These are phyloP conservation scores for Yamagishiella unicocca DNA, from an alignment of 139 green algal species.

Conservation along the genomic window DNA sequence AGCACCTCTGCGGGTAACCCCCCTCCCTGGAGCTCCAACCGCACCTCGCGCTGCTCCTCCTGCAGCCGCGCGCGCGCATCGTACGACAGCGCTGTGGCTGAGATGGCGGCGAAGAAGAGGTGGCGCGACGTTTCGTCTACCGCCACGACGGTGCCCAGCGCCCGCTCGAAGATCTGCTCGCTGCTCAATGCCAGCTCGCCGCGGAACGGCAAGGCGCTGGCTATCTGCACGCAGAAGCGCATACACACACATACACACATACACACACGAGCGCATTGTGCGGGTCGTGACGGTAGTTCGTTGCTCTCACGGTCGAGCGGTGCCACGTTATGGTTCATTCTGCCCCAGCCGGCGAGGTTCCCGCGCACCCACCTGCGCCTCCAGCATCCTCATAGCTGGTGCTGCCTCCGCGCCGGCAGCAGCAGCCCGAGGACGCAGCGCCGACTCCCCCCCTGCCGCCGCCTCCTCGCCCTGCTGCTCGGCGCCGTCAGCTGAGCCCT, in stretches of 20 bases:
- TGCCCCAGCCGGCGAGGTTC: background rate
- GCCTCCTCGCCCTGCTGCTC: background rate
- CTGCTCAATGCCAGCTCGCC: background rate
- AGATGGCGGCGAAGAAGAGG: background rate
- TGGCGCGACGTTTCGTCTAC: constrained; percentile 18
- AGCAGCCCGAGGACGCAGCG: too few species aligned
- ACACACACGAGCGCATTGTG: too few species aligned
- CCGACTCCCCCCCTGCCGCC: background rate
- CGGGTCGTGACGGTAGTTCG: too few species aligned
- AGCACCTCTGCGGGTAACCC: background rate
- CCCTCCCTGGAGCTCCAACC: background rate
- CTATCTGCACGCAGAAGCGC: background rate
- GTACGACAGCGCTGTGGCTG: background rate
- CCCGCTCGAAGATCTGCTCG: constrained; percentile 8
- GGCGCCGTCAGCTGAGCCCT: background rate
- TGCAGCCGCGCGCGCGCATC: background rate
- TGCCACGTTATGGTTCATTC: background rate
- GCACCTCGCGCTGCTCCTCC: constrained; percentile 29
- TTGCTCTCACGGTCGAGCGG: too few species aligned
- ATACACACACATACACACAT: background rate
- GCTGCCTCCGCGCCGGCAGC: background rate
- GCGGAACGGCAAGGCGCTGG: background rate
- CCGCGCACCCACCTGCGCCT: constrained; percentile 11
- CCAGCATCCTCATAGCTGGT: background rate
- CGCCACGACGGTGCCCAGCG: constrained; percentile 7